Evolutionary conservation across 371 early-diverging fungal genomes (phyloP).

Genomic region (Rhizomucor pusillus): DNA sequence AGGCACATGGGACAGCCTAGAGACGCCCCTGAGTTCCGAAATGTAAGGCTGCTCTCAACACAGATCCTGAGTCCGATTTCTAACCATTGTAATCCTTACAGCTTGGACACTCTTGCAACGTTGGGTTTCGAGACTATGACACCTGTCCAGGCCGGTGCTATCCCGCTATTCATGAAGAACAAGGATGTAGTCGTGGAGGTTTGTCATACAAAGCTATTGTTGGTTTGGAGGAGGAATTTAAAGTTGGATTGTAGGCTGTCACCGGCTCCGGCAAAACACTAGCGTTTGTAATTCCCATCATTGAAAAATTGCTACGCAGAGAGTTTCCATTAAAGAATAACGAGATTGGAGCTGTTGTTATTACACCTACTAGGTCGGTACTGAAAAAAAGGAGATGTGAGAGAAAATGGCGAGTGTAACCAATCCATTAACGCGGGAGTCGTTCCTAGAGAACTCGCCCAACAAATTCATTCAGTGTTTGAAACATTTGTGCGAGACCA

Average conservation of each 20-base stretch:
- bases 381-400: not conserved
- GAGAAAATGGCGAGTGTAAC: not conserved
- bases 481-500: conserved; percentile 53
- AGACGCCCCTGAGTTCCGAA: conserved; percentile 28
- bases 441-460: conserved; percentile 82
- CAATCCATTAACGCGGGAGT: not conserved
- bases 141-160: conserved; percentile 67
- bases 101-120: conserved; percentile 26
- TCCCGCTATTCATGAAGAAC: conserved; percentile 85
- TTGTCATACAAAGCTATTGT: not conserved
- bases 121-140: conserved; percentile 49
- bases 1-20: conserved; percentile 33
- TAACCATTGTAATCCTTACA: conserved; percentile 7
- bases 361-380: conserved; percentile 89
- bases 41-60: conserved; percentile 20
- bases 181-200: conserved; percentile 97
- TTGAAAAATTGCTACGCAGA: conserved; percentile 78
- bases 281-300: conserved; percentile 94
- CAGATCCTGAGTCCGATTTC: not conserved
- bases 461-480: conserved; percentile 86
- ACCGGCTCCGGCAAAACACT: conserved; percentile 99
- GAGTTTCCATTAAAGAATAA: conserved; percentile 58
- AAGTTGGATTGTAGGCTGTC: conserved; percentile 73
- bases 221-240: not conserved
- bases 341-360: conserved; percentile 89